Percentiles rank a stretch among this genome's conserved stretches.
These are phyloP conservation scores for Strobilomyces echinocephalus DNA, from an alignment of 768 basidiomycete species.

Conservation along the genomic window DNA sequence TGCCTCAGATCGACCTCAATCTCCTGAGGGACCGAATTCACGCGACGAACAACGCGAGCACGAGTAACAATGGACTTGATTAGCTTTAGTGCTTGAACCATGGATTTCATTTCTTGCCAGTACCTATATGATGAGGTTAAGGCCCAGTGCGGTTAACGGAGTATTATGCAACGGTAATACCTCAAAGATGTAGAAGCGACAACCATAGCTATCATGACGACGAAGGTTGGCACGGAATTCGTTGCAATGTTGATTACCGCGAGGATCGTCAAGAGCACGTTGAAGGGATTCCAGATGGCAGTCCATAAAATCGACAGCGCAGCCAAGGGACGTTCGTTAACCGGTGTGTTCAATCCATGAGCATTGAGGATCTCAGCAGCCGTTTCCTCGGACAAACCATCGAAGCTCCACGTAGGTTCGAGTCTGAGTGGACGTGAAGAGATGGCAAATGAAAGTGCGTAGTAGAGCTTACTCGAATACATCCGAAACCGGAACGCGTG, in stretches of 20 bases:
- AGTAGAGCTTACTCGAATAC: slow-evolving; percentile 23
- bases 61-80: slow-evolving; percentile 32
- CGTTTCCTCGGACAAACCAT: slow-evolving; percentile 22
- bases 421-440: slow-evolving; percentile 15
- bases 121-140: slow-evolving; percentile 12
- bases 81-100: slow-evolving; percentile 32
- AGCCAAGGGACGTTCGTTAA: slow-evolving; percentile 30
- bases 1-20: slow-evolving; percentile 29
- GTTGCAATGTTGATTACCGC: slow-evolving; percentile 32
- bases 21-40: slow-evolving; percentile 19
- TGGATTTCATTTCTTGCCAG: slow-evolving; percentile 34
- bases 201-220: slow-evolving; percentile 34
- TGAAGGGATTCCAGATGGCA: slow-evolving; percentile 35
- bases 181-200: slow-evolving; percentile 32
- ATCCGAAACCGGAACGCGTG: slow-evolving; percentile 19
- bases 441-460: neutral
- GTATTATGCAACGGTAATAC: slow-evolving; percentile 4
- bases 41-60: slow-evolving; percentile 28
- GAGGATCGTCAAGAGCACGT: slow-evolving; percentile 29
- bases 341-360: slow-evolving; percentile 27
- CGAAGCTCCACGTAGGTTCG: slow-evolving; percentile 23
- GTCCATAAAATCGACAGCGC: slow-evolving; percentile 27
- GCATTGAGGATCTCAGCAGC: slow-evolving; percentile 15
- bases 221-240: slow-evolving; percentile 29
- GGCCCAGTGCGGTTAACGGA: neutral